These are phyloP conservation scores for Sanghuangporus sanghuang DNA, from an alignment of 1,284 basidiomycete genomes.

Conservation along the genomic window DNA sequence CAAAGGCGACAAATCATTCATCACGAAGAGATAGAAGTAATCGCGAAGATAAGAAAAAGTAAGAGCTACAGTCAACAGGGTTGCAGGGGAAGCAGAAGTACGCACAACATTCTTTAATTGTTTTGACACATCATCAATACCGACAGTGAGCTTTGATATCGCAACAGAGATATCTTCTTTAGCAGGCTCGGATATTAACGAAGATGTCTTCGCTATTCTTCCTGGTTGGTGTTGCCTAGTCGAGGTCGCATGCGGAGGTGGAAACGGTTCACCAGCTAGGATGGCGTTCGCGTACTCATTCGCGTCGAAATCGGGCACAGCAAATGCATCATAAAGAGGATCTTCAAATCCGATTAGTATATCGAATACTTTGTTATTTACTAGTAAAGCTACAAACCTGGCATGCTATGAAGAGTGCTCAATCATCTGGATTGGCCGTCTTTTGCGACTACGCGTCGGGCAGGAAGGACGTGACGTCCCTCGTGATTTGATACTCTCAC, in stretches of 20 bases:
- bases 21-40: neutral
- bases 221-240: slow-evolving; percentile 23
- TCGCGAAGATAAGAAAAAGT: neutral
- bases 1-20: neutral
- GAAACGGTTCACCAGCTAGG: slow-evolving; percentile 74
- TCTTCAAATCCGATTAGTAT: neutral
- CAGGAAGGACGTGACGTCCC: no score
- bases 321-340: slow-evolving; percentile 66
- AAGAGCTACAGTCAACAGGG: neutral
- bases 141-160: slow-evolving; percentile 76
- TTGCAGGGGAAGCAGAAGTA: slow-evolving; percentile 16
- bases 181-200: slow-evolving; percentile 40
- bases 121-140: slow-evolving; percentile 84
- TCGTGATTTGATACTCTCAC: no score
- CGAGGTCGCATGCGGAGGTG: slow-evolving; percentile 28
- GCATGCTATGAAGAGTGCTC: neutral
- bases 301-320: slow-evolving; percentile 68
- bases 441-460: no score
- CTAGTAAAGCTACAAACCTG: neutral
- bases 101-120: slow-evolving; percentile 80
- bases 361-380: neutral
- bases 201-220: slow-evolving; percentile 23
- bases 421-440: neutral
- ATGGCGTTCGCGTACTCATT: slow-evolving; percentile 87
- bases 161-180: slow-evolving; percentile 86